Percentiles rank a stretch among this genome's conserved stretches.
These are phyloP conservation scores for Sindora glabra DNA, from an alignment of 306 rosid genomes.

Conservation along the genomic window DNA sequence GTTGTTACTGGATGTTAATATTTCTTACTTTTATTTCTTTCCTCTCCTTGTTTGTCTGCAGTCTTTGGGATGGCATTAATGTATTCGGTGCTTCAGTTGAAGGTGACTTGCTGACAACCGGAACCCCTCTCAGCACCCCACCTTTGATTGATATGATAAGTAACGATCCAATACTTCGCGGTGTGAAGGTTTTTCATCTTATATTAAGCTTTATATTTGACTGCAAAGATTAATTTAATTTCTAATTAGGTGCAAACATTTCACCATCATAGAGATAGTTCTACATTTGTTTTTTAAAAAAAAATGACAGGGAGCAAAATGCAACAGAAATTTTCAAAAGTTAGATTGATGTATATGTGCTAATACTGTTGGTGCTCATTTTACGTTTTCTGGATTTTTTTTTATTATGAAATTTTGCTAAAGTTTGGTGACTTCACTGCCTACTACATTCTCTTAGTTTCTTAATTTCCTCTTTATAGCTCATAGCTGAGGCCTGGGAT, in stretches of 20 bases:
- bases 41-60: constrained; percentile 30
- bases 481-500: constrained; percentile 99
- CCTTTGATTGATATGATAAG: constrained; percentile 90
- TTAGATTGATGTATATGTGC: too few relatives aligned
- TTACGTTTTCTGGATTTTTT: too few relatives aligned
- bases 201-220: constrained; percentile 3
- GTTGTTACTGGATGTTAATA: constrained; percentile 5
- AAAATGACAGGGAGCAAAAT: too few relatives aligned
- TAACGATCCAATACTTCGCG: constrained; percentile 75
- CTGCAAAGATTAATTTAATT: background rate
- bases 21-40: constrained; percentile 21
- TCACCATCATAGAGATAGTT: background rate
- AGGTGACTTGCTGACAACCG: constrained; percentile 61
- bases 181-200: constrained; percentile 70
- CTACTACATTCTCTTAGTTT: background rate
- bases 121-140: constrained; percentile 79
- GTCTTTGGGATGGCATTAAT: constrained; percentile 78
- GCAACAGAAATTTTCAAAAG: too few relatives aligned
- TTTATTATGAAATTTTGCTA: too few relatives aligned
- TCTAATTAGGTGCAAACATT: background rate
- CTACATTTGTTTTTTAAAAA: background rate
- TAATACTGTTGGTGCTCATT: too few relatives aligned
- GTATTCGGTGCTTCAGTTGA: constrained; percentile 68
- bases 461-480: constrained; percentile 42
- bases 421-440: too few relatives aligned